A percentile compares a stretch with the other conserved stretches of the same genome.
phyloP scores from a whole-genome alignment of 805 yeast species.

The Monosporozyma solicola region DNA sequence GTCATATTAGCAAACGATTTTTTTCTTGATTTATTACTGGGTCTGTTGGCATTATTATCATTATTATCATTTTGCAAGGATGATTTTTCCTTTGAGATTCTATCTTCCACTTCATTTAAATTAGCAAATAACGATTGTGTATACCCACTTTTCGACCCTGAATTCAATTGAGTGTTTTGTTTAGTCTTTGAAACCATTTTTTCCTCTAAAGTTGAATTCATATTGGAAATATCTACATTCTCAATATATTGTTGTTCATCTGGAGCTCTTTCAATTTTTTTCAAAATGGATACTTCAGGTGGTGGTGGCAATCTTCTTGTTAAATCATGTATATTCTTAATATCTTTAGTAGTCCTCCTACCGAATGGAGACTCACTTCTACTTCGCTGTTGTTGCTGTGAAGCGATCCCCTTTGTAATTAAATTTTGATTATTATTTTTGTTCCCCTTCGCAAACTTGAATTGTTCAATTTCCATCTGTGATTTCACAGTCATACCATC shows the following conservation, averaged over 20 bases:
- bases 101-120: slow-evolving; percentile 29
- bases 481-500: background rate
- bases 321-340: background rate
- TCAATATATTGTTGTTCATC: slow-evolving; percentile 13
- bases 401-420: background rate
- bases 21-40: slow-evolving; percentile 6
- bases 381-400: slow-evolving; percentile 3
- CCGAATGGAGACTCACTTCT: slow-evolving; percentile 13
- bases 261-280: slow-evolving; percentile 4
- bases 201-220: slow-evolving; percentile 15
- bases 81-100: slow-evolving; percentile 7
- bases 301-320: slow-evolving; percentile 21
- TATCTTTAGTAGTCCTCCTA: background rate
- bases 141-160: slow-evolving; percentile 25
- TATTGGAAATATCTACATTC: slow-evolving; percentile 19
- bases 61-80: background rate
- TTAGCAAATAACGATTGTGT: slow-evolving; percentile 28
- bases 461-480: background rate
- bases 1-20: slow-evolving; percentile 30
- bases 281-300: slow-evolving; percentile 15
- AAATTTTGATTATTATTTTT: background rate
- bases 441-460: background rate
- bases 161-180: slow-evolving; percentile 24
- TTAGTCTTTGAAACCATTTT: slow-evolving; percentile 16
- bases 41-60: background rate